These are phyloP conservation scores for Russula compacta DNA, from an alignment of 768 basidiomycete species.

Conservation along the genomic window DNA sequence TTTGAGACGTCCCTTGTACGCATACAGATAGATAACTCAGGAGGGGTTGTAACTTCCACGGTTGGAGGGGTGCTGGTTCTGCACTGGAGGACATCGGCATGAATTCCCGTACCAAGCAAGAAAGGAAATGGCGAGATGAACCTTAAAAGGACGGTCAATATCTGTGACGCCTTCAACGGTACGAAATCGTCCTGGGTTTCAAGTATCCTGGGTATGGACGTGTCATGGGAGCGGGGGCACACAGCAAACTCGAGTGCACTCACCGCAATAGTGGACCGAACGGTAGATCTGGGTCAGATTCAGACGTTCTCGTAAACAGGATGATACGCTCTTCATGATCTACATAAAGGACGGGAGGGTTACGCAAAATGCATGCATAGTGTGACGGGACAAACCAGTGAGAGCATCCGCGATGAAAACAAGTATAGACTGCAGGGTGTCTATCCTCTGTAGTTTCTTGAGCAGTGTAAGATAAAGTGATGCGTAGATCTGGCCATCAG, in stretches of 20 bases:
- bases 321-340: slow-evolving; percentile 85
- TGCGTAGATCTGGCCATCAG: slow-evolving; percentile 78
- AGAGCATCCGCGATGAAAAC: slow-evolving; percentile 86
- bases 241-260: slow-evolving; percentile 14
- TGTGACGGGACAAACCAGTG: slow-evolving; percentile 40
- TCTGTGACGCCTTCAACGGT: slow-evolving; percentile 83
- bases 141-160: slow-evolving; percentile 81
- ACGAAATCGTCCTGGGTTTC: slow-evolving; percentile 90
- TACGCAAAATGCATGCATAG: neutral
- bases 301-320: slow-evolving; percentile 54
- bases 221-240: slow-evolving; percentile 6
- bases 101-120: neutral
- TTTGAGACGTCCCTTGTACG: slow-evolving; percentile 35
- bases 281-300: slow-evolving; percentile 70
- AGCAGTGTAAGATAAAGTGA: slow-evolving; percentile 84
- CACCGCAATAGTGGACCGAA: slow-evolving; percentile 73
- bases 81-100: slow-evolving; percentile 19
- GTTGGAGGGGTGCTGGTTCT: slow-evolving; percentile 23
- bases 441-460: slow-evolving; percentile 74
- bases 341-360: slow-evolving; percentile 23
- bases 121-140: slow-evolving; percentile 32
- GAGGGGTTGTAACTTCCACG: slow-evolving; percentile 29
- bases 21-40: slow-evolving; percentile 25
- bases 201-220: slow-evolving; percentile 45
- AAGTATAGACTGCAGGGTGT: slow-evolving; percentile 82